Evolutionary conservation across 805 yeast species (phyloP).

Genomic region (Candida nemodendra): DNA sequence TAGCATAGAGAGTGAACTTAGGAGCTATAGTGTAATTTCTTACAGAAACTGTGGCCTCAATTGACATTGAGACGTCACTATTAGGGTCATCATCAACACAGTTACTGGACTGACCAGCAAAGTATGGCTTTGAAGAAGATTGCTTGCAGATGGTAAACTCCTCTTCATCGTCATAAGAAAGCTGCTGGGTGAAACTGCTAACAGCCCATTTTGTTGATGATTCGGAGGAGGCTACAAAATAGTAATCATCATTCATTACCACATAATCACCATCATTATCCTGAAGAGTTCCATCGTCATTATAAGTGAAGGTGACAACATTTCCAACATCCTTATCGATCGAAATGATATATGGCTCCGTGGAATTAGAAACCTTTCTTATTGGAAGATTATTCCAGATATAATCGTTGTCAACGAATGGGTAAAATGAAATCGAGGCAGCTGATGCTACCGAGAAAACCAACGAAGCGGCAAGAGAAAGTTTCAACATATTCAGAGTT

Average conservation of each 20-base stretch:
- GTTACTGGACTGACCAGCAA: not conserved
- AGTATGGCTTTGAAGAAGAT: not conserved
- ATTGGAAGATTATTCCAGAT: not conserved
- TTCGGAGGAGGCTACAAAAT: too few species aligned
- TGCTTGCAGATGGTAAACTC: not conserved
- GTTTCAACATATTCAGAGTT: too few species aligned
- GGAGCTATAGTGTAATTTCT: not conserved
- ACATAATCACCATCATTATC: slow-evolving; percentile 2
- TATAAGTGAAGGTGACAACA: slow-evolving; percentile 1
- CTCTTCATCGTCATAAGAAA: not conserved
- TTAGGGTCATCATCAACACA: not conserved
- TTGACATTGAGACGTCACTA: not conserved
- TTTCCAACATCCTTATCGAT: not conserved
- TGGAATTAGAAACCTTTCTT: not conserved
- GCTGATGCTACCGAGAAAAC: slow-evolving; percentile 43
- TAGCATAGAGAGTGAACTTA: not conserved
- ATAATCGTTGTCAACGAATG: slow-evolving; percentile 1
- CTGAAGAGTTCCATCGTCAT: slow-evolving; percentile 1
- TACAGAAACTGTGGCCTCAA: not conserved
- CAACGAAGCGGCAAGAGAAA: slow-evolving; percentile 38
- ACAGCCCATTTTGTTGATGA: not conserved
- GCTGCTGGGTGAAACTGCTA: not conserved
- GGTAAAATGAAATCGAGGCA: slow-evolving; percentile 46
- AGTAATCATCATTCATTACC: not conserved
- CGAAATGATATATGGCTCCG: not conserved